Evolutionary conservation across 2,329 filamentous ascomycete genomes (phyloP).

Genomic region (Monilinia vaccinii-corymbosi): DNA sequence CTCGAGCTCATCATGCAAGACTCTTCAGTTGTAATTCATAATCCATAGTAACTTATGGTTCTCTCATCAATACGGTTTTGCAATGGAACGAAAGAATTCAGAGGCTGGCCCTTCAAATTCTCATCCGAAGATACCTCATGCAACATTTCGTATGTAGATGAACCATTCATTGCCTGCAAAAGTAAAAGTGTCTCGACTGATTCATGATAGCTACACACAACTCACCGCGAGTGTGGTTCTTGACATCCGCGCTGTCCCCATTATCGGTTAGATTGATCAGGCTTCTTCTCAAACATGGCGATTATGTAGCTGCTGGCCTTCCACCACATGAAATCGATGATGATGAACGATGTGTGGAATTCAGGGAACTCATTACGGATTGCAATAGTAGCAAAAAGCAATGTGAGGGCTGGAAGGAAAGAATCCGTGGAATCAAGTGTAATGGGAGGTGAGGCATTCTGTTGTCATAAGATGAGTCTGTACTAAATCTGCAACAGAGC

Average conservation of each 20-base stretch:
- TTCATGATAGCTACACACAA: constrained; percentile 45
- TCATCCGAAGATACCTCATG: constrained; percentile 17
- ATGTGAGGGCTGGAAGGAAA: constrained; percentile 70
- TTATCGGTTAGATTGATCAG: constrained; percentile 75
- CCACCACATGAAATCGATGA: constrained; percentile 71
- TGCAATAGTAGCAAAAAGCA: constrained; percentile 54
- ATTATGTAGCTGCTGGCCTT: constrained; percentile 80
- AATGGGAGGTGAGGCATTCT: constrained; percentile 38
- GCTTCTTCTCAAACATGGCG: constrained; percentile 79
- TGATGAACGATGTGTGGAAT: constrained; percentile 66
- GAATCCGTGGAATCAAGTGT: constrained; percentile 58
- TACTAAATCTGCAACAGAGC: constrained; percentile 22
- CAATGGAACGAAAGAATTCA: constrained; percentile 35
- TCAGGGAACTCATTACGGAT: constrained; percentile 67
- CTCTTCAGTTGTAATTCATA: not conserved
- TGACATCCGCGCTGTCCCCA: constrained; percentile 79
- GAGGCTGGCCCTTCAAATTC: constrained; percentile 34
- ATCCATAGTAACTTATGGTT: not conserved
- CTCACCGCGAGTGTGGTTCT: constrained; percentile 81
- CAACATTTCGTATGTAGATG: constrained; percentile 24
- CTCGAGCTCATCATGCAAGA: not conserved
- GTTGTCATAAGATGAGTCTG: not conserved
- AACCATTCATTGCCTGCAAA: not conserved
- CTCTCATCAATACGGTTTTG: not conserved
- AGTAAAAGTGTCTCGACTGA: constrained; percentile 9